Evolutionary conservation across 805 yeast species (phyloP).

Genomic region (Zygotorulaspora sp.): DNA sequence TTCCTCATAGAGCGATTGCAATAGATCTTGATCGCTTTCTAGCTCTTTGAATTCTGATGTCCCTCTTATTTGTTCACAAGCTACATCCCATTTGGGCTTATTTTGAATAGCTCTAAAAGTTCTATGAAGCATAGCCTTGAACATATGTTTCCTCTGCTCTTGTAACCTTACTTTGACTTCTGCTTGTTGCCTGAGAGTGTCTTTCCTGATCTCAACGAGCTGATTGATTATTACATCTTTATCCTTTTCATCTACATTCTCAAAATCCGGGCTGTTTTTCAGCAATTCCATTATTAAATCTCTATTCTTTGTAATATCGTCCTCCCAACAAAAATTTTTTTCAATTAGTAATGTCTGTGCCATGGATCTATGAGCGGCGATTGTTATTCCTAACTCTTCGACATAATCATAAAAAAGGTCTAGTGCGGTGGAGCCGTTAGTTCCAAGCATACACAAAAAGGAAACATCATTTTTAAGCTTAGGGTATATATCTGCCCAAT

Average conservation of each 20-base stretch:
- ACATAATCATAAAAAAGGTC: constrained; percentile 73
- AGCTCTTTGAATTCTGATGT: constrained; percentile 37
- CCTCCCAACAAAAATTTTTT: constrained; percentile 25
- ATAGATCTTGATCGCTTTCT: constrained; percentile 29
- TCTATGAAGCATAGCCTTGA: constrained; percentile 23
- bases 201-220: constrained; percentile 25
- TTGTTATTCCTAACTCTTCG: constrained; percentile 53
- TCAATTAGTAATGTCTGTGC: constrained; percentile 48
- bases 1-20: constrained; percentile 35
- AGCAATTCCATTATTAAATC: constrained; percentile 17
- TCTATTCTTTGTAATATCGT: constrained; percentile 14
- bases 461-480: constrained; percentile 49
- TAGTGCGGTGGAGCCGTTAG: constrained; percentile 71
- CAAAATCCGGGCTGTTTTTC: constrained; percentile 22
- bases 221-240: constrained; percentile 29
- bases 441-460: constrained; percentile 61
- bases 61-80: constrained; percentile 29
- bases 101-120: constrained; percentile 22
- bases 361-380: constrained; percentile 57
- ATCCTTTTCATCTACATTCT: constrained; percentile 29
- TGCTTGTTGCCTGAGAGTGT: constrained; percentile 23
- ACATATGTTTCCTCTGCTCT: constrained; percentile 26
- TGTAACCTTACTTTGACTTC: constrained; percentile 16
- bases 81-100: constrained; percentile 37
- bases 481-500: constrained; percentile 55